Conservation (phyloP, 2,329 filamentous ascomycete genomes). For the Zasmidium citrigriseum region DNA sequence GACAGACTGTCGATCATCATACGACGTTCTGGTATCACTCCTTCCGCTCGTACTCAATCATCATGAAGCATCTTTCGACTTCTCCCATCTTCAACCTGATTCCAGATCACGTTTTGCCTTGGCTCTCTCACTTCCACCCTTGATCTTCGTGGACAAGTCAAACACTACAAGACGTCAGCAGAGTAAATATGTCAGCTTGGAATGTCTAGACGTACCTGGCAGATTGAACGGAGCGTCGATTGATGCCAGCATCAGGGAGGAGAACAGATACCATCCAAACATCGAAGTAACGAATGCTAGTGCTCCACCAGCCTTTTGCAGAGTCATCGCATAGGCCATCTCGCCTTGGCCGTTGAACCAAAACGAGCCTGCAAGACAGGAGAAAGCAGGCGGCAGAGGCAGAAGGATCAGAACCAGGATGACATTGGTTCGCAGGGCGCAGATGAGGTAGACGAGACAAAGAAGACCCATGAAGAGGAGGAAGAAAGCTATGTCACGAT, state of each 20-base stretch:
- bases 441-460: conserved; percentile 66
- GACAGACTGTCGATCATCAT: too few relatives aligned
- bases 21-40: too few relatives aligned
- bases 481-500: conserved; percentile 58
- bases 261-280: conserved; percentile 55
- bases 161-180: conserved; percentile 28
- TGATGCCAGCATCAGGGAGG: conserved; percentile 54
- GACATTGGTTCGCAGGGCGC: conserved; percentile 69
- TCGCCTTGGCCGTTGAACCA: conserved; percentile 40
- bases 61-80: too few relatives aligned
- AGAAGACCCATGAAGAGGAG: conserved; percentile 65
- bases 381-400: conserved; percentile 59
- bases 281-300: conserved; percentile 50
- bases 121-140: conserved; percentile 41
- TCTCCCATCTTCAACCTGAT: too few relatives aligned
- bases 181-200: background rate
- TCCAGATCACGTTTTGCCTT: conserved; percentile 12
- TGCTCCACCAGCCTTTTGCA: conserved; percentile 44
- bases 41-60: too few relatives aligned
- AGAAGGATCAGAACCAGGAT: conserved; percentile 70
- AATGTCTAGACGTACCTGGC: conserved; percentile 36
- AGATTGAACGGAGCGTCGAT: conserved; percentile 55
- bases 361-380: conserved; percentile 61
- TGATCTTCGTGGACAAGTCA: conserved; percentile 45
- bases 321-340: conserved; percentile 27